These are phyloP conservation scores for Aureobasidium sp. DNA, from an alignment of 2,329 filamentous ascomycete genomes.

Conservation along the genomic window DNA sequence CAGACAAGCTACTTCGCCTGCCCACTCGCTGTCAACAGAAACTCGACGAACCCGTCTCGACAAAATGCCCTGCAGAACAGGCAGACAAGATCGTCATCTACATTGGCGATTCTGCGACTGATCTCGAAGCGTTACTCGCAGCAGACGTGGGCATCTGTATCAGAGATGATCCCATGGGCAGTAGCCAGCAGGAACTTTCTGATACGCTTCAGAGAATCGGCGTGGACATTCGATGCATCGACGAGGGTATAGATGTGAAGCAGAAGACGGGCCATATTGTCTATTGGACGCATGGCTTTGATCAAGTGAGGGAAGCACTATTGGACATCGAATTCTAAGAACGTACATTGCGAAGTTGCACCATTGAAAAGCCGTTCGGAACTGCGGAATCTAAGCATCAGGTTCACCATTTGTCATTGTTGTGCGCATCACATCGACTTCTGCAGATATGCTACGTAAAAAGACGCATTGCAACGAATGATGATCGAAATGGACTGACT, in stretches of 20 bases:
- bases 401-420: not conserved
- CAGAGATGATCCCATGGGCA: slow-evolving; percentile 41
- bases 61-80: not conserved
- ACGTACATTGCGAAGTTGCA: too few relatives aligned
- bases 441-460: too few relatives aligned
- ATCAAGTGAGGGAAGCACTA: not conserved
- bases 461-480: too few relatives aligned
- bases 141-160: slow-evolving; percentile 55
- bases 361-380: too few relatives aligned
- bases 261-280: not conserved
- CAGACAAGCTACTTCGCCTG: slow-evolving; percentile 43
- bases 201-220: slow-evolving; percentile 35
- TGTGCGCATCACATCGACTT: not conserved
- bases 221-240: not conserved
- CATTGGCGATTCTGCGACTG: slow-evolving; percentile 53
- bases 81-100: slow-evolving; percentile 39
- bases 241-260: not conserved
- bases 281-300: not conserved
- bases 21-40: slow-evolving; percentile 13
- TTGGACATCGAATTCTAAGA: not conserved
- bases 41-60: not conserved
- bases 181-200: slow-evolving; percentile 37
- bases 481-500: too few relatives aligned
- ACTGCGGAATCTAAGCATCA: not conserved
- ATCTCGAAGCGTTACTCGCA: slow-evolving; percentile 49